phyloP scores from a whole-genome alignment of 140 eudicot genomes.

The Cichorium intybus region DNA sequence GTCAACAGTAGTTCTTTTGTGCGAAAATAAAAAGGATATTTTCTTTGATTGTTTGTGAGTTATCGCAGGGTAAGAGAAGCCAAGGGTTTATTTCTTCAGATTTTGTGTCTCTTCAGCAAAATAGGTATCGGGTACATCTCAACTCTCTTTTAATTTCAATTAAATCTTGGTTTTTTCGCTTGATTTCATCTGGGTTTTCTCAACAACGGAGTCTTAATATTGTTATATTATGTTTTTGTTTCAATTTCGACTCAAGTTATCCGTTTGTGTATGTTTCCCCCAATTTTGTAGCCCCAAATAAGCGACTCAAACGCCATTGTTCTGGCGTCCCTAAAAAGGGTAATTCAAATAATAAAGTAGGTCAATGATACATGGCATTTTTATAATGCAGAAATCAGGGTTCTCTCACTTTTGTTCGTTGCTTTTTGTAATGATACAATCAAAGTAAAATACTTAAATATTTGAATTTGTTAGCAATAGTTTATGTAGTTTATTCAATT shows the following conservation, averaged over 20 bases:
- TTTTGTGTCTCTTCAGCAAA: conserved; percentile 21
- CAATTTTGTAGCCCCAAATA: not conserved
- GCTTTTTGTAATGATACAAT: not conserved
- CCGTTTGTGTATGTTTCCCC: not conserved
- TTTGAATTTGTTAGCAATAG: not conserved
- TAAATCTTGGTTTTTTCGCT: not conserved
- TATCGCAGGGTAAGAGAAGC: not conserved
- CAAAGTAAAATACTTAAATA: too few relatives aligned
- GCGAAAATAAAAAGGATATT: conserved; percentile 15
- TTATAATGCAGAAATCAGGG: too few relatives aligned
- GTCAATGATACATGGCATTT: too few relatives aligned
- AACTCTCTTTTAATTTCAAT: not conserved
- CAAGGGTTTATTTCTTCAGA: conserved; percentile 17
- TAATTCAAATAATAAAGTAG: not conserved
- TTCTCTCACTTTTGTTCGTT: not conserved
- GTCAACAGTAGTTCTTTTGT: conserved; percentile 12
- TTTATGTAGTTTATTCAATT: too few relatives aligned
- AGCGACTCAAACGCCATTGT: conserved; percentile 9
- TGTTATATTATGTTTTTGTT: conserved; percentile 16
- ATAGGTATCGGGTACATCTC: conserved; percentile 12
- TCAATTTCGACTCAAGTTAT: conserved; percentile 5
- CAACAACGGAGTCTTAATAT: conserved; percentile 26
- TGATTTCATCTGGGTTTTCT: not conserved
- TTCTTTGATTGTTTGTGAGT: conserved; percentile 21
- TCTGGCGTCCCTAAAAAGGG: too few relatives aligned